Evolutionary conservation across 192 early-diverging fungal genomes (phyloP), one percentile per base, ranked within the genome.

Genomic region (Podochytrium sp.): DNA sequence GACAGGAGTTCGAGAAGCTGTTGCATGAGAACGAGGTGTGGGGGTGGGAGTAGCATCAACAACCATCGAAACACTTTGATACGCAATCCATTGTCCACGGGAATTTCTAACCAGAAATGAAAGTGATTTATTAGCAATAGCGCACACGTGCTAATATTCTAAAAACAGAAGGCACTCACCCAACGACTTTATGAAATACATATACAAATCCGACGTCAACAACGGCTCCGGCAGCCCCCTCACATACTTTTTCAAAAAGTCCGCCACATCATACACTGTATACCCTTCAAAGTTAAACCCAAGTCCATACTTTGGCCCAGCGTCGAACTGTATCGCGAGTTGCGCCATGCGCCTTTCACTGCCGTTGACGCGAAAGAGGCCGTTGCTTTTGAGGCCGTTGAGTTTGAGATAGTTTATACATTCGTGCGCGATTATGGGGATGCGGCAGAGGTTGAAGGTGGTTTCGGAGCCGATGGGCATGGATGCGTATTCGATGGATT

Each of bases 331-430:
- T 4, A 42, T 53, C 7, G 78, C 67, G 16, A 86, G 66, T 39
- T 78, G 77, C 16, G 55, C 41, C 57, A 86, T 86, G 3, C 85
- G 55, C 32, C 72, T 58, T 71, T 83, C 80, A 7, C 74, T 78
- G 2, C 85, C 85, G 43, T 79, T 86, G 10, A 86, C 83, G 7
- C 85, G 76, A 61, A 86, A 86, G 2, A 86, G 35, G 27, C 85
- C 85, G 23, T 53, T 80, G 0, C 76, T 50, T 20, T 70, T 56
- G 5, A 81, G 73, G 32, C 81, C 83, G n/a, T 80, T 71, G 30
- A 38, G 58, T 57, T 64, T 67, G 2, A 86, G 18, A 49, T 55
- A 80, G 14, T 61, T 39, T 12, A 78, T 60, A 60, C 79, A 83
- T 59, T 81, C 80, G 67, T 76, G 53, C 1, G 81, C 64, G 14